A percentile compares a stretch with the other conserved stretches of the same genome.
Conservation (phyloP, 495 filamentous ascomycete genomes). For the Achaetomiella virescens region DNA sequence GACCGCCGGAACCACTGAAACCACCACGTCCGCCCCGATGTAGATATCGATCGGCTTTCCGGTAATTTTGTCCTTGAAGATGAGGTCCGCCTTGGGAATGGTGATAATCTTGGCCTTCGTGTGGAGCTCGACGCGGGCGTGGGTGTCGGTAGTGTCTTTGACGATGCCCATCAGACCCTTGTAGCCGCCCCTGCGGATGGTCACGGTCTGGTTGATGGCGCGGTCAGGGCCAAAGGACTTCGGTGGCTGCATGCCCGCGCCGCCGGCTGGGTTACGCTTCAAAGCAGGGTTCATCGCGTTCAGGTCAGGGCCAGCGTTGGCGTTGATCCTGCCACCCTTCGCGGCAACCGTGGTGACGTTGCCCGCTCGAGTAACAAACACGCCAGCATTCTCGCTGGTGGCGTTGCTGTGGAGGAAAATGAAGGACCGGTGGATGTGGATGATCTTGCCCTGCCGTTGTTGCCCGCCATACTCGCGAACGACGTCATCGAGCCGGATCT, state of each 20-base stretch:
- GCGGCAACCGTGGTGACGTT: constrained; percentile 85
- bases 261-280: constrained; percentile 50
- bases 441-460: constrained; percentile 74
- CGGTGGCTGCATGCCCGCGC: constrained; percentile 66
- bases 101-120: constrained; percentile 83
- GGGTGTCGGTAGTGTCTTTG: constrained; percentile 79
- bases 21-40: constrained; percentile 46
- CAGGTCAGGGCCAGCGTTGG: constrained; percentile 63
- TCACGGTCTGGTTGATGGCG: constrained; percentile 86
- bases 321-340: constrained; percentile 73
- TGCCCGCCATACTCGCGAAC: constrained; percentile 88
- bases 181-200: constrained; percentile 71
- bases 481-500: constrained; percentile 84
- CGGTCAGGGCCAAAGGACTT: constrained; percentile 72
- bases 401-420: constrained; percentile 80
- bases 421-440: constrained; percentile 85
- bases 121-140: constrained; percentile 86
- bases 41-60: constrained; percentile 67
- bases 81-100: constrained; percentile 67
- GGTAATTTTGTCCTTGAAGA: constrained; percentile 75
- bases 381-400: constrained; percentile 80
- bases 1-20: constrained; percentile 15
- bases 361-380: constrained; percentile 79
- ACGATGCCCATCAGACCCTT: constrained; percentile 95
- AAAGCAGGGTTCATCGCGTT: constrained; percentile 89